phyloP scores from a whole-genome alignment of 352 stramenopile genomes.

The Phytopythium vexans region DNA sequence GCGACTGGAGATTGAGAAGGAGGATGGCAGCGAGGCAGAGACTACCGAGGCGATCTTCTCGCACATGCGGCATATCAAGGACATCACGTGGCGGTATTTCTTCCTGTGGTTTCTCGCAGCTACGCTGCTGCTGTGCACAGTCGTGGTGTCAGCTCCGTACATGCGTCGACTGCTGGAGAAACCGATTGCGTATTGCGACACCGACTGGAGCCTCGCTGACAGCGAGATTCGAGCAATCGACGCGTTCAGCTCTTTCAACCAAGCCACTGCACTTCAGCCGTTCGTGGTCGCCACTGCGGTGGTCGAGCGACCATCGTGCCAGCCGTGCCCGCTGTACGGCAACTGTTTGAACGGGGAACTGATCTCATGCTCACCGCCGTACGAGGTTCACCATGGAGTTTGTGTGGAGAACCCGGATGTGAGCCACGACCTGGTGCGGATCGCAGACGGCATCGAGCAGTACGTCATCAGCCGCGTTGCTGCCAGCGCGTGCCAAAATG shows the following conservation, averaged over 20 bases:
- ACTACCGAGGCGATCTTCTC: slow-evolving; percentile 39
- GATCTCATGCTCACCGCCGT: slow-evolving; percentile 41
- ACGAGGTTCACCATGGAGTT: slow-evolving; percentile 40
- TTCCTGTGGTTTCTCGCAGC: slow-evolving; percentile 33
- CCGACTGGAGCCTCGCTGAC: slow-evolving; percentile 24
- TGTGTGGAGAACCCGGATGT: slow-evolving; percentile 59
- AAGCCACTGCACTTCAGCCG: slow-evolving; percentile 43
- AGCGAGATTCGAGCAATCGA: slow-evolving; percentile 5
- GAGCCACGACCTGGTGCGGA: slow-evolving; percentile 34
- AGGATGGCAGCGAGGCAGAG: slow-evolving; percentile 49
- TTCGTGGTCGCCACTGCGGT: slow-evolving; percentile 27
- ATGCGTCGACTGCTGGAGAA: slow-evolving; percentile 28
- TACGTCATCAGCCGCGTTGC: slow-evolving; percentile 37
- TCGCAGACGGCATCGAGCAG: slow-evolving; percentile 43
- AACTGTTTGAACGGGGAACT: slow-evolving; percentile 51
- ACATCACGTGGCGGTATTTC: slow-evolving; percentile 34
- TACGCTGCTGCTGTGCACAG: slow-evolving; percentile 28
- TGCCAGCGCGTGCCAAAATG: slow-evolving; percentile 27
- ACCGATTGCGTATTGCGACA: slow-evolving; percentile 51
- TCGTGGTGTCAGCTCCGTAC: slow-evolving; percentile 42
- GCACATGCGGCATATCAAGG: slow-evolving; percentile 28
- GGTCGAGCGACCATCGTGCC: slow-evolving; percentile 20
- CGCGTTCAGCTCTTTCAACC: slow-evolving; percentile 31
- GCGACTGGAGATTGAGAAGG: slow-evolving; percentile 17
- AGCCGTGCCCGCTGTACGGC: slow-evolving; percentile 56